Evolutionary conservation across 2,329 filamentous ascomycete species (phyloP).

Genomic region (Tolypocladium album): DNA sequence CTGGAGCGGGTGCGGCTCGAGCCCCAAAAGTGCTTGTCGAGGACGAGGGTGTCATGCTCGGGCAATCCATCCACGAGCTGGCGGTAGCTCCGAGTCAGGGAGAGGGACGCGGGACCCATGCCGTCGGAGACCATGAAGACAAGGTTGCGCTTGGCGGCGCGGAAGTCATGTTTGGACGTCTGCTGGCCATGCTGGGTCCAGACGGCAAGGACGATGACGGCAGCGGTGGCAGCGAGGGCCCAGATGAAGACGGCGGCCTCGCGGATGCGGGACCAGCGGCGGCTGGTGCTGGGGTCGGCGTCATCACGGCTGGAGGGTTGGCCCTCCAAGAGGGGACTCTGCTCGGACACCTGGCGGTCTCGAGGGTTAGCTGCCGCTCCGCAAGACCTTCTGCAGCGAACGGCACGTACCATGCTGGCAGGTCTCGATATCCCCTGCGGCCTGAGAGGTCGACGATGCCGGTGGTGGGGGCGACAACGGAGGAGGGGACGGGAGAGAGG

Average conservation of each 20-base stretch:
- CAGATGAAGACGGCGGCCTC: constrained; percentile 71
- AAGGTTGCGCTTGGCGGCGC: constrained; percentile 70
- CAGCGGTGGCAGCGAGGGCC: constrained; percentile 71
- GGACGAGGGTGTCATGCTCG: constrained; percentile 60
- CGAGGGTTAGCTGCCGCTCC: not conserved
- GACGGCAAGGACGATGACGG: constrained; percentile 72
- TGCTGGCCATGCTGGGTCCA: constrained; percentile 60
- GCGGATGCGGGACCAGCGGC: constrained; percentile 37
- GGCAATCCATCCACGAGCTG: constrained; percentile 69
- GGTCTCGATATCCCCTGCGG: not conserved
- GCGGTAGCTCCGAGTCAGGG: constrained; percentile 75
- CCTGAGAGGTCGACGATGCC: not conserved
- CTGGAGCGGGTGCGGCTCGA: constrained; percentile 78
- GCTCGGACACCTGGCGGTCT: constrained; percentile 24
- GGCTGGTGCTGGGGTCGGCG: constrained; percentile 3
- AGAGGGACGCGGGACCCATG: constrained; percentile 90
- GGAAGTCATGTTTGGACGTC: constrained; percentile 25
- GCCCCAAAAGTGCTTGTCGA: constrained; percentile 87
- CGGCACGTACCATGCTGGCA: constrained; percentile 1
- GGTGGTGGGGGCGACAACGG: not conserved
- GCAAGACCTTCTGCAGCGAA: not conserved
- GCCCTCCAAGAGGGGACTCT: constrained; percentile 30
- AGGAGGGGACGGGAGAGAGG: not conserved
- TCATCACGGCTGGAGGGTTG: constrained; percentile 11
- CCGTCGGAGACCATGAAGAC: constrained; percentile 99